Base-by-base conservation (phyloP, 805 yeast genomes). In the Kodamaea fukazawae region DNA sequence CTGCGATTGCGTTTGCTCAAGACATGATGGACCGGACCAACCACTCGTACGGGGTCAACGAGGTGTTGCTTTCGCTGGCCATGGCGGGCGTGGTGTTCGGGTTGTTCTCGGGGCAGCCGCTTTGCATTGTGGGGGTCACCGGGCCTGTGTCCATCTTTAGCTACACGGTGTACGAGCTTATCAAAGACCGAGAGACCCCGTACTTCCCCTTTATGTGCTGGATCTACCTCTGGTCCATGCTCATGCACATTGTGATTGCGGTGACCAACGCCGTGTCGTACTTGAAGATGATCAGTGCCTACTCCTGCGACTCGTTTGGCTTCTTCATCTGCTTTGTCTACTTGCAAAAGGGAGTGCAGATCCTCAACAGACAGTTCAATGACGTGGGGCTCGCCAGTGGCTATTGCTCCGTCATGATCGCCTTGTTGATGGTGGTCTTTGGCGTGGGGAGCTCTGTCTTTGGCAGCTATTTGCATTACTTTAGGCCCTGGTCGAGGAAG, bases 201-300 rank as follows among this genome's bases (percentile, higher is more conserved):
- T 89, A 76, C 57, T 89, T 91, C 63, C 88, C 90, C 12, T 91
- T 91, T 59, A 90, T 93, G 96, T 83, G 91, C 57, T 93, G 98
- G 98, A 70, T 91, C 23, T 86, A 89, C 53, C 69, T 93, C 4
- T 91, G 99, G 99, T 75, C 87, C 3, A 83, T 84, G 86, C 71
- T 81, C 9, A 73, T 86, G 65, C 98, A 93, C 63, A 65, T 86
- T 17, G 43, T 80, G 1, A 68, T 91, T 28, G 90, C 96, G 0
- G 45, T 83, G 2, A 63, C 75, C 38, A 91, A 91, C 58, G 65
- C 77, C 46, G 85, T 86, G 22, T 70, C 78, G 39, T 78, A 76
- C 35, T 67, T 88, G 63, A 76, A 78, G 46, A 81, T 76, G 50
- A 86, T 90, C 18, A 83, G 96, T 2, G 68, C 79, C 38, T 91